phyloP scores from a whole-genome alignment of 768 basidiomycete genomes.

The Lactifluus hygrophoroides region DNA sequence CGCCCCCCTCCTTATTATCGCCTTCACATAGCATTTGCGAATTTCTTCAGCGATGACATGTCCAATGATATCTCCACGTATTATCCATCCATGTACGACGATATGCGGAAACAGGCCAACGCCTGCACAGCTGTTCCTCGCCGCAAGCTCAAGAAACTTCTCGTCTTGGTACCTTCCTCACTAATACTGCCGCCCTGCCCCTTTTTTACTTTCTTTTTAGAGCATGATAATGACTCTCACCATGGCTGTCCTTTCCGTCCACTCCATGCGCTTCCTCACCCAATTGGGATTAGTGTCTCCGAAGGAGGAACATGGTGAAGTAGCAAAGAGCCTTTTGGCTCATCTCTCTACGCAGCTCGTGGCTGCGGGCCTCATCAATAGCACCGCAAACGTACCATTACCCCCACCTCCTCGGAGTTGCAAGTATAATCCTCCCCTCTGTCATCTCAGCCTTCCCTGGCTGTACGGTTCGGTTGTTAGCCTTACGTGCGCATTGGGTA shows the following conservation, averaged over 20 bases:
- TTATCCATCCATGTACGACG: slow-evolving; percentile 13
- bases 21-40: slow-evolving; percentile 5
- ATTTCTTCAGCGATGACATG: slow-evolving; percentile 13
- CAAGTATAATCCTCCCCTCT: slow-evolving; percentile 3
- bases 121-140: slow-evolving; percentile 6
- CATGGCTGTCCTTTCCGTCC: slow-evolving; percentile 16
- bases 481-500: slow-evolving; percentile 8
- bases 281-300: slow-evolving; percentile 5
- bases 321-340: slow-evolving; percentile 4
- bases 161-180: slow-evolving; percentile 7
- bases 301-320: background rate
- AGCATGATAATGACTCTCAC: slow-evolving; percentile 14
- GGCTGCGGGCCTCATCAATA: slow-evolving; percentile 8
- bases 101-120: background rate
- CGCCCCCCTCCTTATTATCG: background rate
- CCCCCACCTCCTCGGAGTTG: slow-evolving; percentile 9
- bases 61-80: slow-evolving; percentile 7
- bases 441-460: slow-evolving; percentile 17
- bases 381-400: background rate
- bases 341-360: slow-evolving; percentile 5
- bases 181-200: no score
- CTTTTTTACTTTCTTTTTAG: background rate
- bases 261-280: slow-evolving; percentile 11
- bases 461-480: slow-evolving; percentile 11
- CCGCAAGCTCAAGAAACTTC: slow-evolving; percentile 13